Evolutionary conservation across 768 basidiomycete genomes (phyloP), one percentile per base, ranked within the genome.

Genomic region (Terana coerulea): DNA sequence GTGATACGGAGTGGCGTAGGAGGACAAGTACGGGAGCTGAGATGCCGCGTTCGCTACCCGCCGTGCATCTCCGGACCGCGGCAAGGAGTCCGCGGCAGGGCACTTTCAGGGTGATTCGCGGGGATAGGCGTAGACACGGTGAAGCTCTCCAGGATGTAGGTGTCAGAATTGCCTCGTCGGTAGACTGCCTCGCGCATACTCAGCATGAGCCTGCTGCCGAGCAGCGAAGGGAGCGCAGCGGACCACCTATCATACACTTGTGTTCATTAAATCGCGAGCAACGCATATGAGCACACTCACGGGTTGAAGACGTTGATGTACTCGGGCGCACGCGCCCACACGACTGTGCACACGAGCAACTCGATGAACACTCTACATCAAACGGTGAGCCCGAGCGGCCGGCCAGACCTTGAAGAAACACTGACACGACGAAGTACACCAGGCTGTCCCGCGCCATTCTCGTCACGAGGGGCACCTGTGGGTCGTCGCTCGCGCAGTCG

Each of bases 171-270:
- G 3, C 42, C 30, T n/a, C 36, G 46, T 24, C n/a, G 1, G 10
- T 47, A 35, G n/a, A 52, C 53, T 3, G 31, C 29, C 30, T 58
- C 53, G 29, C 64, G 61, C 55, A 62, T 63, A 33, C 54, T 58
- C n/a, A 65, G 52, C 9, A 65, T 52, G 14, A 64, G 54, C 29
- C 58, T 59, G 31, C 52, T 56, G 15, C 64, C 62, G n/a, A 65
- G 53, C 5, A 65, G 34, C 7, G 64, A 63, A 0, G 64, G 62
- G 3, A 63, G 47, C 11, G 61, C 60, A 3, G 60, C 48, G 8
- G 61, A 60, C 64, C 64, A 65, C 2, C 64, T 65, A 28, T 8
- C n/a, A n/a, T n/a, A n/a, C n/a, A n/a, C n/a, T 15, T 8, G 10
- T 42, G 19, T 14, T 8, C 10, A 14, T 39, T 19, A 45, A 15